These are phyloP conservation scores for Pyropia haitanensis DNA, from an alignment of 23 red algal genomes.

Conservation along the genomic window DNA sequence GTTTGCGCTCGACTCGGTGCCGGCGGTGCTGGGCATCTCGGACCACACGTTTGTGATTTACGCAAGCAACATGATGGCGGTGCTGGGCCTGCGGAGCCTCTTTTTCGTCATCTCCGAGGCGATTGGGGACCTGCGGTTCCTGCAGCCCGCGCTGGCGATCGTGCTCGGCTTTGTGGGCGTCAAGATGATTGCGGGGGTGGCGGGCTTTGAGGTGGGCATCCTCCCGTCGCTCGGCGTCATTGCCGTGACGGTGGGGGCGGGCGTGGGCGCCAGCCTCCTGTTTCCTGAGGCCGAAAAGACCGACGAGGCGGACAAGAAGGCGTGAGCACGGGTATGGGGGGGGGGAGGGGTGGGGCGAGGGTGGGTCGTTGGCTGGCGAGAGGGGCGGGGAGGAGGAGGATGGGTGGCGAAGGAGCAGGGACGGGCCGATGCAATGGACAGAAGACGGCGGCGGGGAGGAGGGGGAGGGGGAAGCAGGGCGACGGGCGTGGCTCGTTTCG, in stretches of 20 bases:
- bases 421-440: too few relatives aligned
- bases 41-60: slow-evolving; percentile 67
- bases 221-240: slow-evolving; percentile 49
- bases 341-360: too few relatives aligned
- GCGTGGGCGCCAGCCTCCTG: slow-evolving; percentile 24
- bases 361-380: too few relatives aligned
- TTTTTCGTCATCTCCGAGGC: slow-evolving; percentile 77
- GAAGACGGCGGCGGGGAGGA: too few relatives aligned
- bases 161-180: slow-evolving; percentile 80
- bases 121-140: slow-evolving; percentile 62
- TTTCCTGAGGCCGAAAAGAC: slow-evolving; percentile 12
- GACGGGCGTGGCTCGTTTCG: too few relatives aligned
- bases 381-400: too few relatives aligned
- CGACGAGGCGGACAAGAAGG: too few relatives aligned
- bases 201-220: slow-evolving; percentile 41
- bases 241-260: slow-evolving; percentile 8
- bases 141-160: slow-evolving; percentile 50
- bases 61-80: slow-evolving; percentile 74
- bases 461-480: too few relatives aligned
- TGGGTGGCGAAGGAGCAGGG: too few relatives aligned
- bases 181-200: slow-evolving; percentile 58
- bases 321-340: too few relatives aligned
- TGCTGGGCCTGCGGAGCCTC: slow-evolving; percentile 68
- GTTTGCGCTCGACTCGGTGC: slow-evolving; percentile 90
- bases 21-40: slow-evolving; percentile 81